Evolutionary conservation across 177 flowering plant species (phyloP).

Genomic region (Vitis hybrid): DNA sequence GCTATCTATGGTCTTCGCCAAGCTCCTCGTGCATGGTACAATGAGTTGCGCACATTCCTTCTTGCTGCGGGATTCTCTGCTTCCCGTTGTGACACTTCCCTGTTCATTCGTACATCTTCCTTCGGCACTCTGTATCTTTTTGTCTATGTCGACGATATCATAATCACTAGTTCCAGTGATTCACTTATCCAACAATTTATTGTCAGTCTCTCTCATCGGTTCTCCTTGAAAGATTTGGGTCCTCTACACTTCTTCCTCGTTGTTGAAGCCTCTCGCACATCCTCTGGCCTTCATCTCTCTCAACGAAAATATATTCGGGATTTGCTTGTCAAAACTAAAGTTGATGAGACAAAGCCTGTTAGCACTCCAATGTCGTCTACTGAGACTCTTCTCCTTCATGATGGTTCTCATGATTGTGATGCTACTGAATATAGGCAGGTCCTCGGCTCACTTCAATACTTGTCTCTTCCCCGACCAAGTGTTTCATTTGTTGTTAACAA

Average conservation of each 20-base stretch:
- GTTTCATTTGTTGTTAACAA: conserved; percentile 14
- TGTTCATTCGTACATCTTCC: too few species aligned
- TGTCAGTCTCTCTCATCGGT: too few species aligned
- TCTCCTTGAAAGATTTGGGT: too few species aligned
- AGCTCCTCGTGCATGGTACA: too few species aligned
- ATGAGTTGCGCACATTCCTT: too few species aligned
- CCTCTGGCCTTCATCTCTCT: background rate
- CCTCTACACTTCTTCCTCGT: conserved; percentile 4
- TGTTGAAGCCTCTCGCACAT: conserved; percentile 1
- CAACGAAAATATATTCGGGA: background rate
- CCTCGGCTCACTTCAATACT: conserved; percentile 11
- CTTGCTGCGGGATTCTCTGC: too few species aligned
- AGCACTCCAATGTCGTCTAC: background rate
- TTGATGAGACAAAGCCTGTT: background rate
- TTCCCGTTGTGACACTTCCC: too few species aligned
- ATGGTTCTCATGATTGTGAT: background rate
- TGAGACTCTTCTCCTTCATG: too few species aligned
- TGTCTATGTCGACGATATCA: too few species aligned
- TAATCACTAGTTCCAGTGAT: too few species aligned
- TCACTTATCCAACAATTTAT: too few species aligned
- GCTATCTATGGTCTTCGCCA: too few species aligned
- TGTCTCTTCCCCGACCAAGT: background rate
- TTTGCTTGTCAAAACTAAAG: background rate
- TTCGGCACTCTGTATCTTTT: background rate
- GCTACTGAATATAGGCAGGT: background rate